Evolutionary conservation across 2,329 filamentous ascomycete species (phyloP), one percentile per base, ranked within the genome.

Genomic region (Knoxdaviesia proteae): DNA sequence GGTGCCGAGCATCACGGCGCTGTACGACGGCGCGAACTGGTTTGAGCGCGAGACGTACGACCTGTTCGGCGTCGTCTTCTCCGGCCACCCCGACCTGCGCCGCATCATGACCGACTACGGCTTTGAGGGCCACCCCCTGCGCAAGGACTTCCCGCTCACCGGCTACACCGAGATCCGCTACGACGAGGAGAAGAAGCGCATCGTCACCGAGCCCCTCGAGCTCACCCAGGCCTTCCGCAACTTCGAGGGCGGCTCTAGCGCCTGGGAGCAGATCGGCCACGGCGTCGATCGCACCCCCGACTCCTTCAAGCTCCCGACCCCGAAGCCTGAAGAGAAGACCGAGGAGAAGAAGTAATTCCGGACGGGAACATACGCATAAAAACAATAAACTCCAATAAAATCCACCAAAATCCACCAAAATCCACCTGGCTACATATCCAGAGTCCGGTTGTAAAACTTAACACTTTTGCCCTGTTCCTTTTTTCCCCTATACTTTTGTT

Each of bases 21-120:
- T 98, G 38, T 98, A 81, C 59, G 87, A 94, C 57, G 90, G 90
- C 46, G 92, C 90, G 54, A 90, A 96, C 63, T 98, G 90, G 90
- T 96, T 92, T 59, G 90, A 98, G 69, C 76, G 90, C 51, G 90
- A 98, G 64, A 86, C 93, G 30, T 96, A 96, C 64, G 90, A 98
- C 61, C 63, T 98, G 54, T 98, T 93, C 57, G 90, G 90, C 49
- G 86, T 98, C 51, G 94, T 96, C 70, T 98, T 98, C 63, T 71
- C 80, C 43, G 84, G 80, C 48, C 90, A 98, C 67, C 90, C 90
- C 36, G 92, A 98, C 65, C 69, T 98, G 53, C 77, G 90, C 60
- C 77, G 90, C 52, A 96, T 98, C 65, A 92, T 98, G 88, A 98
- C 90, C 50, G 90, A 98, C 61, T 98, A 98, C 61, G 90, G 90